These are phyloP conservation scores for Pichia cabralensis DNA, from an alignment of 805 yeast genomes.

Conservation along the genomic window DNA sequence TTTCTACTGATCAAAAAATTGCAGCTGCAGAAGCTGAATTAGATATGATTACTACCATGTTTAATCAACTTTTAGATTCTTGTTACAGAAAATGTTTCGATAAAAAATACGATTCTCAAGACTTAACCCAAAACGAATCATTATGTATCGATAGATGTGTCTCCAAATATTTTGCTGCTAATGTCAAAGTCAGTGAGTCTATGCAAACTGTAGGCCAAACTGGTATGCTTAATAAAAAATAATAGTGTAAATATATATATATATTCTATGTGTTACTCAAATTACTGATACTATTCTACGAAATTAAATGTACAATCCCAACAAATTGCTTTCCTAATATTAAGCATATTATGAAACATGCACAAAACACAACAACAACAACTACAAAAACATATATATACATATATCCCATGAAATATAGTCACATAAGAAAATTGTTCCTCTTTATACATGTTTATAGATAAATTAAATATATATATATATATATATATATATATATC, in stretches of 20 bases:
- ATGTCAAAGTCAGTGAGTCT: conserved; percentile 84
- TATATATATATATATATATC: too few species aligned
- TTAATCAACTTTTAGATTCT: conserved; percentile 78
- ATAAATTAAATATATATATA: too few species aligned
- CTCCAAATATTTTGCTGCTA: conserved; percentile 86
- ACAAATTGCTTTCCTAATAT: too few species aligned
- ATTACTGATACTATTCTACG: neutral
- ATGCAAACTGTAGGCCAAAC: conserved; percentile 31
- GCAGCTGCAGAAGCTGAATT: conserved; percentile 94
- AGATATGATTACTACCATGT: conserved; percentile 97
- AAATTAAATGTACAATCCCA: too few species aligned
- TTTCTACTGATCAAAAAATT: conserved; percentile 65
- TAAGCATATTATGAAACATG: too few species aligned
- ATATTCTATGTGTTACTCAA: neutral
- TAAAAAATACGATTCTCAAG: conserved; percentile 58
- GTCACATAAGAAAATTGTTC: too few species aligned
- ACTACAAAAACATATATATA: too few species aligned
- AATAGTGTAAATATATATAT: neutral
- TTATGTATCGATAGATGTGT: conserved; percentile 94
- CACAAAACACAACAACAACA: too few species aligned
- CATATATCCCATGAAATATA: too few species aligned
- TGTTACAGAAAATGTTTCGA: conserved; percentile 83
- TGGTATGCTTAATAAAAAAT: conserved; percentile 22
- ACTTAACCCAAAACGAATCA: conserved; percentile 68
- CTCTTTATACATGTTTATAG: too few species aligned